Evolutionary conservation across 2,329 filamentous ascomycete species (phyloP).

Genomic region (Colletotrichum limetticola): DNA sequence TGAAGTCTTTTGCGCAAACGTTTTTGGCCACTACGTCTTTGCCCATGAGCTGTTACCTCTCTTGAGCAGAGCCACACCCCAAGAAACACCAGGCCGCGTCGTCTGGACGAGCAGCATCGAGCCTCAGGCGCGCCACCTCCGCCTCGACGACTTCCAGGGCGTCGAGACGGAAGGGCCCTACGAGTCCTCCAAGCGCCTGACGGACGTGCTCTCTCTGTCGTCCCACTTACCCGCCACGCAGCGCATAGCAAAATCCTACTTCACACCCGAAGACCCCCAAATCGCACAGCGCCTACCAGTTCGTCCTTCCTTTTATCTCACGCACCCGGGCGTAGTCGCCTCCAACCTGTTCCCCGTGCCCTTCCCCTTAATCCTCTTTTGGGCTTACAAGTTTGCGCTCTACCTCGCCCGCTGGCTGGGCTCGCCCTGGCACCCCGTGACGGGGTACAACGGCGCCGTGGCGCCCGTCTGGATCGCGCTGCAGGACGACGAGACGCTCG

Average conservation of each 20-base stretch:
- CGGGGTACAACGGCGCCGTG: slow-evolving; percentile 80
- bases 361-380: slow-evolving; percentile 74
- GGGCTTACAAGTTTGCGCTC: slow-evolving; percentile 74
- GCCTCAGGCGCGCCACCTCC: slow-evolving; percentile 64
- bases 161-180: slow-evolving; percentile 74
- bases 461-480: slow-evolving; percentile 84
- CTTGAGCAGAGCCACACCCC: slow-evolving; percentile 61
- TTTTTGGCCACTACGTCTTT: slow-evolving; percentile 95
- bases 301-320: slow-evolving; percentile 76
- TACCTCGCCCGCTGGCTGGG: slow-evolving; percentile 81
- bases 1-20: slow-evolving; percentile 88
- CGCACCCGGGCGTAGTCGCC: slow-evolving; percentile 87
- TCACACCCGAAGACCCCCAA: slow-evolving; percentile 49
- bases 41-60: slow-evolving; percentile 83
- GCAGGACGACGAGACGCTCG: slow-evolving; percentile 70
- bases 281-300: slow-evolving; percentile 38
- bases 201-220: slow-evolving; percentile 84
- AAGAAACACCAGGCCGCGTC: slow-evolving; percentile 69
- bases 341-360: slow-evolving; percentile 84
- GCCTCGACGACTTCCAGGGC: slow-evolving; percentile 80
- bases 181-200: slow-evolving; percentile 88
- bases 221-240: slow-evolving; percentile 72
- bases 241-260: slow-evolving; percentile 67
- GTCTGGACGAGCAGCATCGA: slow-evolving; percentile 92
- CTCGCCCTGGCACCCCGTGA: slow-evolving; percentile 86